phyloP scores from a whole-genome alignment of 331 rosid species.

The Erythrophleum ivorense region DNA sequence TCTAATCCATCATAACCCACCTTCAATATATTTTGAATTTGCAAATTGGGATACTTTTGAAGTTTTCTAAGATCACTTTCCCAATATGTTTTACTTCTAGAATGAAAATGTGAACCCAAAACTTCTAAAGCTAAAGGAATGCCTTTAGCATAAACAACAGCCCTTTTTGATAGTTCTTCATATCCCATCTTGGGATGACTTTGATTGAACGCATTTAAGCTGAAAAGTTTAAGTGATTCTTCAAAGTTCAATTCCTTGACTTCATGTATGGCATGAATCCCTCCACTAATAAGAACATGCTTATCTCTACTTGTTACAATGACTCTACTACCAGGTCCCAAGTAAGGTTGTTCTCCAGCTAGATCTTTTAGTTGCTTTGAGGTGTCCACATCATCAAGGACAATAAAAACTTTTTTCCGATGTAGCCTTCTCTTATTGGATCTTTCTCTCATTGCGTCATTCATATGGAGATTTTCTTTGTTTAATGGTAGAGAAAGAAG shows the following conservation, averaged over 20 bases:
- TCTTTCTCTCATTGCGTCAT: background rate
- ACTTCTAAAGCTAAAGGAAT: constrained; percentile 24
- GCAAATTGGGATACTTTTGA: background rate
- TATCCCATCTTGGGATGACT: background rate
- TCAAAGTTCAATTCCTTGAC: background rate
- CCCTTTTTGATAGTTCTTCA: background rate
- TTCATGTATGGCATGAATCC: background rate
- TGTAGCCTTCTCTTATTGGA: background rate
- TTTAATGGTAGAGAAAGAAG: background rate
- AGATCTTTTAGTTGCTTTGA: background rate
- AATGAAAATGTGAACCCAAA: background rate
- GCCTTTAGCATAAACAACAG: background rate
- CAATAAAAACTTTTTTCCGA: background rate
- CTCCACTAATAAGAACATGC: background rate
- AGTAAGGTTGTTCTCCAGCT: background rate
- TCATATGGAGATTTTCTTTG: background rate
- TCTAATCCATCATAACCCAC: constrained; percentile 25
- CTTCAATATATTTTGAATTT: background rate
- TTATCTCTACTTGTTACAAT: background rate
- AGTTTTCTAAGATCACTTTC: background rate
- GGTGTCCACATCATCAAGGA: constrained; percentile 14
- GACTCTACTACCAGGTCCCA: background rate
- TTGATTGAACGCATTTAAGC: background rate
- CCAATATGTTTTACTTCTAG: background rate
- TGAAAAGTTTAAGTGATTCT: background rate